Evolutionary conservation across 177 flowering plant genomes (phyloP).

Genomic region (Telopea speciosissima): DNA sequence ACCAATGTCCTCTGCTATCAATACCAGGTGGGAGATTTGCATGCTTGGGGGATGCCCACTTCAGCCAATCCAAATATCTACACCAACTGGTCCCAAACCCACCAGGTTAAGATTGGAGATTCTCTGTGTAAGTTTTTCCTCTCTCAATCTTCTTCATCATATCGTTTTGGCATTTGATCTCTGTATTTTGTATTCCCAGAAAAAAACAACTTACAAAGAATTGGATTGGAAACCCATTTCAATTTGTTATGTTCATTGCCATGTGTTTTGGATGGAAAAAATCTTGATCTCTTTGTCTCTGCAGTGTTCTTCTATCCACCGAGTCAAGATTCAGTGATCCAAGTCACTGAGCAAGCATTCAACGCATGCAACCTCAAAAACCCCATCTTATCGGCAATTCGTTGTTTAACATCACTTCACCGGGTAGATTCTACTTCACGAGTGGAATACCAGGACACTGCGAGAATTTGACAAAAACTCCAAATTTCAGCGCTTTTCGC

Average conservation of each 20-base stretch:
- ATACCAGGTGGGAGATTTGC: conserved; percentile 82
- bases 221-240: not conserved
- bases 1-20: conserved; percentile 38
- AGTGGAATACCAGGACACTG: conserved; percentile 76
- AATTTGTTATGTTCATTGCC: not conserved
- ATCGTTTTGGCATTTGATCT: not conserved
- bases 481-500: conserved; percentile 40
- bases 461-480: conserved; percentile 68
- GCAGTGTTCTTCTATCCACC: conserved; percentile 95
- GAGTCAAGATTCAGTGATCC: conserved; percentile 88
- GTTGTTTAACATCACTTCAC: conserved; percentile 63
- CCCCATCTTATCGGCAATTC: conserved; percentile 85
- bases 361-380: conserved; percentile 57
- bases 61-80: conserved; percentile 51
- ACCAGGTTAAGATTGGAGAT: conserved; percentile 58
- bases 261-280: too few species aligned
- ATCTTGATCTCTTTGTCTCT: not conserved
- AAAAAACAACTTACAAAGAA: not conserved
- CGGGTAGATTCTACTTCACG: conserved; percentile 69
- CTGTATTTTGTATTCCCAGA: not conserved
- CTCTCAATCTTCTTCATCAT: not conserved
- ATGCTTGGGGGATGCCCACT: conserved; percentile 82
- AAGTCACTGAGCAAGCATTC: conserved; percentile 59
- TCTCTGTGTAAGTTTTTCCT: conserved; percentile 68
- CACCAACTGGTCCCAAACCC: conserved; percentile 57